Conservation (phyloP, 2,329 filamentous ascomycete genomes). For the Harringtonia lauricola region DNA sequence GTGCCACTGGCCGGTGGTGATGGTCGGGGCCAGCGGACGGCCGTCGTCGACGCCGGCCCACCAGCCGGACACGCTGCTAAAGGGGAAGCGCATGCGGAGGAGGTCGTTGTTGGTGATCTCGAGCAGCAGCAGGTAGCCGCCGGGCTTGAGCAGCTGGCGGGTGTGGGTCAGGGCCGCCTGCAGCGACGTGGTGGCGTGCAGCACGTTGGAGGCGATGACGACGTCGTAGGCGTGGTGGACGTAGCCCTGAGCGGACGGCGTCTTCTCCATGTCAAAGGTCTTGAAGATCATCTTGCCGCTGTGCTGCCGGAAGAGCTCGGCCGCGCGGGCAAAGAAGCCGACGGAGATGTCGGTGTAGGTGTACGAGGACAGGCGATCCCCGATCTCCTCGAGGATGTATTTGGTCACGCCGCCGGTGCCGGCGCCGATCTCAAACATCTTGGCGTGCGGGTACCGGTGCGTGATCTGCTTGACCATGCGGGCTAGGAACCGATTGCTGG, state of each 20-base stretch:
- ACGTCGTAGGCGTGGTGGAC: conserved; percentile 18
- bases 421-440: conserved; percentile 23
- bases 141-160: conserved; percentile 21
- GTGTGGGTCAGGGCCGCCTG: too few relatives aligned
- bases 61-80: too few relatives aligned
- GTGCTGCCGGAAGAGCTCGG: conserved; percentile 17
- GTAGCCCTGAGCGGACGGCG: conserved; percentile 21
- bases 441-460: conserved; percentile 24
- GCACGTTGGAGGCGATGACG: conserved; percentile 19
- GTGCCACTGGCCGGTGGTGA: too few relatives aligned
- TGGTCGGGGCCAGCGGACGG: too few relatives aligned
- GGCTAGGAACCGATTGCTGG: conserved; percentile 5
- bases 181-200: conserved; percentile 18
- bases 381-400: conserved; percentile 18
- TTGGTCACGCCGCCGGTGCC: conserved; percentile 26
- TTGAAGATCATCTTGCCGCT: conserved; percentile 17
- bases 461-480: conserved; percentile 20
- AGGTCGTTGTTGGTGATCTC: conserved; percentile 9
- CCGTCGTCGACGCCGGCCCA: too few relatives aligned
- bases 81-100: conserved; percentile 9
- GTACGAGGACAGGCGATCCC: not conserved
- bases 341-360: conserved; percentile 25
- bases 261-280: conserved; percentile 18
- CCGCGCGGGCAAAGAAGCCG: conserved; percentile 24
- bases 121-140: conserved; percentile 14